Evolutionary conservation across 305 asterid species (phyloP), one percentile per base, ranked within the genome.

Genomic region (Lippia alba): DNA sequence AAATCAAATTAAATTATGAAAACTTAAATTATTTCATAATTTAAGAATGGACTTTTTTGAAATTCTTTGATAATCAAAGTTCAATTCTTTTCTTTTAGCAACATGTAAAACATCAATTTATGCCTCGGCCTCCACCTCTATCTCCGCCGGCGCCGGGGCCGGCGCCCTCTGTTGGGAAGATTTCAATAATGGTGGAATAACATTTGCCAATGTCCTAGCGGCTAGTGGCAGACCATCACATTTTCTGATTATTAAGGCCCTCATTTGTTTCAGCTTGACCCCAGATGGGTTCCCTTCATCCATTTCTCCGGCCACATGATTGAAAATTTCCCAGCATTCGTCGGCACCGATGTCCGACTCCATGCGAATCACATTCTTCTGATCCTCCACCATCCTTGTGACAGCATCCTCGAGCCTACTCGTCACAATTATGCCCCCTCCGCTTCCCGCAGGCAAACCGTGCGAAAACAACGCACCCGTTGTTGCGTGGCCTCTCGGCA

Each of bases 361-460:
- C 61, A 24, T 14, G 15, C 57, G 48, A 46, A 68, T 56, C 18
- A 56, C 57, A 30, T 30, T 0, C 46, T 56, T 45, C 30, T 24
- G 30, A 10, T 16, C 39, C 41, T 5, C 33, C 49, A 57, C 66
- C 17, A n/a, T 56, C 61, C 61, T 6, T 11, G 8, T 20, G 40
- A 20, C 30, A 20, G 33, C 69, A 46, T 46, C 14, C 56, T 58
- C 74, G 34, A 48, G 19, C 12, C 66, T 12, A 66, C 67, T 58
- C 9, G 74, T 69, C 59, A 69, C 66, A 6, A 69, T 58, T 12
- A 69, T 36, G 8, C 66, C 66, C 7, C 74, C 74, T 6, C 56
- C 73, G 3, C 70, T 48, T 33, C 41, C 56, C 15, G 45, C 45
- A 5, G 58, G 59, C 34, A 69, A 15, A 5, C 59, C 66, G 4